phyloP scores from a whole-genome alignment of 352 stramenopile species.

The Pythium dissimile region DNA sequence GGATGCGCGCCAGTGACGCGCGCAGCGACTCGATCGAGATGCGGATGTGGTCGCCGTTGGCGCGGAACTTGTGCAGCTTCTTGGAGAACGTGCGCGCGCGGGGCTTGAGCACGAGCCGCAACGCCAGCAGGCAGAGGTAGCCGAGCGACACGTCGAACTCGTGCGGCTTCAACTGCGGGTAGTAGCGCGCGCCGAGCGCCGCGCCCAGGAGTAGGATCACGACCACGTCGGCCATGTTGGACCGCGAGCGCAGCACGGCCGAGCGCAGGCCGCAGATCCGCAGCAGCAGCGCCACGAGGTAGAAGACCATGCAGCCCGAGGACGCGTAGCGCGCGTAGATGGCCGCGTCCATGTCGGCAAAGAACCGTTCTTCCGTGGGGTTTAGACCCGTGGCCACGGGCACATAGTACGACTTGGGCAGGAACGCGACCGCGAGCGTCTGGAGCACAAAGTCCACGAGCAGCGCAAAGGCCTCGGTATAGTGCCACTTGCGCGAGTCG shows the following conservation, averaged over 20 bases:
- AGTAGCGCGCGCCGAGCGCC: constrained; percentile 45
- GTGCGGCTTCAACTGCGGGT: constrained; percentile 38
- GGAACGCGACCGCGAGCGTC: constrained; percentile 67
- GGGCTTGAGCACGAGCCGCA: constrained; percentile 83
- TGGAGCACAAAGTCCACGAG: constrained; percentile 87
- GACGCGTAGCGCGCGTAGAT: constrained; percentile 73
- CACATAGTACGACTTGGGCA: constrained; percentile 1
- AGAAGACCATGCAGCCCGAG: constrained; percentile 69
- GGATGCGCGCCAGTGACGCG: constrained; percentile 74
- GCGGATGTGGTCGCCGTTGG: constrained; percentile 82
- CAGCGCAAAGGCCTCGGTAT: constrained; percentile 78
- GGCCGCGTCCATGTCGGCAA: constrained; percentile 58
- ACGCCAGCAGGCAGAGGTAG: constrained; percentile 67
- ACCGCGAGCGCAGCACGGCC: constrained; percentile 76
- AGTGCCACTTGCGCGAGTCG: constrained; percentile 88
- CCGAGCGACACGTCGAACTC: constrained; percentile 72
- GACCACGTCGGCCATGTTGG: constrained; percentile 76
- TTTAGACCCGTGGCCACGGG: not conserved
- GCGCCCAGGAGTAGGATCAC: constrained; percentile 64
- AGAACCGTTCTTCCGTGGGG: constrained; percentile 24
- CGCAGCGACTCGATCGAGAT: constrained; percentile 84
- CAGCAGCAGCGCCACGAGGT: constrained; percentile 82
- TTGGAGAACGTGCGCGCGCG: constrained; percentile 81
- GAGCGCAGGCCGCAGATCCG: constrained; percentile 66
- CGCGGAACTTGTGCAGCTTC: constrained; percentile 86